These are phyloP conservation scores for Phytophthora pini DNA, from an alignment of 352 stramenopile genomes.

Conservation along the genomic window DNA sequence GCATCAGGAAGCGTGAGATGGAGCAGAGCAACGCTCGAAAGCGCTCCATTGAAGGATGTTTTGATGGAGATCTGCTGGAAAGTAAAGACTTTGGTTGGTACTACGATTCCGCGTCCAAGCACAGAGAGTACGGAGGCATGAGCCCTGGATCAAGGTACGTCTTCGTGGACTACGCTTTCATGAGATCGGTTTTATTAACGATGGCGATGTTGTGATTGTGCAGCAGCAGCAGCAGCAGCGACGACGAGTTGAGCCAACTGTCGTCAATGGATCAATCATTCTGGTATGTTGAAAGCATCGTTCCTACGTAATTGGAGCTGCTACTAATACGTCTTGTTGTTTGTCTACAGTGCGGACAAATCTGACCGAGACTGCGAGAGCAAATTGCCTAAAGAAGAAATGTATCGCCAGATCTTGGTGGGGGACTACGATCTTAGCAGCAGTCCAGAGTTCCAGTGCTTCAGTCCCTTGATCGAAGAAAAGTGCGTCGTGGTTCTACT, in stretches of 20 bases:
- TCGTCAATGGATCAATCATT: constrained; percentile 74
- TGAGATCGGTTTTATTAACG: background rate
- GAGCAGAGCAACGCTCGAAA: constrained; percentile 68
- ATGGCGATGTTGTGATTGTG: constrained; percentile 9
- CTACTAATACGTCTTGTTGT: constrained; percentile 14
- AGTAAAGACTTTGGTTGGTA: constrained; percentile 43
- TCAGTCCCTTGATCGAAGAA: constrained; percentile 81
- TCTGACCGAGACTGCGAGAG: constrained; percentile 46
- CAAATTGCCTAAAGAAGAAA: constrained; percentile 68
- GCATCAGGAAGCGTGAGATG: constrained; percentile 64
- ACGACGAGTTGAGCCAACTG: constrained; percentile 80
- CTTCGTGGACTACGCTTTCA: background rate
- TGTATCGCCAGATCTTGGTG: constrained; percentile 69
- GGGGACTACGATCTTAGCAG: constrained; percentile 64
- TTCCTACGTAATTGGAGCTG: background rate
- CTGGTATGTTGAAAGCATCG: constrained; percentile 39
- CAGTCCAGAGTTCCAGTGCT: constrained; percentile 72
- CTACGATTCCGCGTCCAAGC: constrained; percentile 44
- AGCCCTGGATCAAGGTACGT: constrained; percentile 60
- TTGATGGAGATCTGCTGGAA: constrained; percentile 43
- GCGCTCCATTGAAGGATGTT: constrained; percentile 64
- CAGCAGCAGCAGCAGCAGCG: constrained; percentile 70
- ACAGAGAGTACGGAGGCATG: constrained; percentile 46
- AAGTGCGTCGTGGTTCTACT: constrained; percentile 45
- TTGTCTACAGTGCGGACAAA: constrained; percentile 43